Percentiles rank a stretch among this genome's conserved stretches.
Conservation (phyloP, 2,329 filamentous ascomycete species). For the Trichoderma lentiforme region DNA sequence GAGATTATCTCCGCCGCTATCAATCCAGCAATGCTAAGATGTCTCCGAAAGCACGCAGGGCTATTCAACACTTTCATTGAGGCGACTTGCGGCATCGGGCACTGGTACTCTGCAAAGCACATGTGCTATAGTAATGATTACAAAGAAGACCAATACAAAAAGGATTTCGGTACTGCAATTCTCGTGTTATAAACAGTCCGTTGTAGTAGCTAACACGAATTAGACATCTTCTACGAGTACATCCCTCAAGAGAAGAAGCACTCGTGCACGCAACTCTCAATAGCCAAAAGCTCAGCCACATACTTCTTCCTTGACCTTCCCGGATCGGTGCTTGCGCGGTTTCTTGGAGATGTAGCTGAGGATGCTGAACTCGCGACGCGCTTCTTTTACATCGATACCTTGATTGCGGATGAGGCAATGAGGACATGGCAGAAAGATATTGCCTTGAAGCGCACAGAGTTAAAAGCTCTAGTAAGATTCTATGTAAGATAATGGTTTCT, state of each 20-base stretch:
- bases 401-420: background rate
- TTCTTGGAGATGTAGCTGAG: background rate
- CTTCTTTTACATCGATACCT: background rate
- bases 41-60: background rate
- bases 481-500: fast-evolving
- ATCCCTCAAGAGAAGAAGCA: background rate
- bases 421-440: background rate
- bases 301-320: background rate
- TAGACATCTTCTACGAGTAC: background rate
- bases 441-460: background rate
- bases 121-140: background rate
- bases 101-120: background rate
- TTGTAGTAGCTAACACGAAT: background rate
- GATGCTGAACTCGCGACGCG: background rate
- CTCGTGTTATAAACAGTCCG: background rate
- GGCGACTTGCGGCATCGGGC: background rate
- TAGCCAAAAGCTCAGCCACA: background rate
- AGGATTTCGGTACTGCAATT: background rate
- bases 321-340: background rate
- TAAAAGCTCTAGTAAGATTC: background rate
- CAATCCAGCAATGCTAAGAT: background rate
- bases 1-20: background rate
- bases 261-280: background rate
- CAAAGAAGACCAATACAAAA: background rate
- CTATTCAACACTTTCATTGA: background rate